Evolutionary conservation across 1,284 basidiomycete species (phyloP).

Genomic region (Sporisorium sorghi): DNA sequence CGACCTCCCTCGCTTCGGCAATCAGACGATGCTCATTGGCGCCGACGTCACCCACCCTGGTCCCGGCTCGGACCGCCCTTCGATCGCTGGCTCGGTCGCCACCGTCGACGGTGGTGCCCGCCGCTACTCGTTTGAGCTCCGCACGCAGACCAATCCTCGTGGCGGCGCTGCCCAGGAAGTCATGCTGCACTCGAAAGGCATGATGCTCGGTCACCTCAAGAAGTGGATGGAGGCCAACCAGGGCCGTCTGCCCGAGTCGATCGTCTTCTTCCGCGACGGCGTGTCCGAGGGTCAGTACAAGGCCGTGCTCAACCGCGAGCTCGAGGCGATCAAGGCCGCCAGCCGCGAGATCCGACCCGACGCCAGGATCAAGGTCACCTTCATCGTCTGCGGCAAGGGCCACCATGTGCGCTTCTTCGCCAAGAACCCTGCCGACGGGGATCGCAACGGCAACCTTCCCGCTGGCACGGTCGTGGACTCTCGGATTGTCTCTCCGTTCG

Average conservation of each 20-base stretch:
- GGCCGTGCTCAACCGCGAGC: constrained; percentile 70
- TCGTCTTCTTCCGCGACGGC: constrained; percentile 72
- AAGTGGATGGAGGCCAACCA: constrained; percentile 57
- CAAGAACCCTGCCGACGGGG: constrained; percentile 60
- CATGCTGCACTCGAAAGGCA: constrained; percentile 63
- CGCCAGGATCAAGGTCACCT: constrained; percentile 67
- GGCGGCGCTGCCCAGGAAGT: constrained; percentile 65
- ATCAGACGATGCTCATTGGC: constrained; percentile 71
- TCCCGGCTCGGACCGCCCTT: constrained; percentile 70
- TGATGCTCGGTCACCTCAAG: constrained; percentile 50
- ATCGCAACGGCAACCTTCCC: constrained; percentile 72
- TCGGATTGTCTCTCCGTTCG: constrained; percentile 70
- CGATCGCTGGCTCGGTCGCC: constrained; percentile 72
- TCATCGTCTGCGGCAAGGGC: constrained; percentile 55
- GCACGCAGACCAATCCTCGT: constrained; percentile 70
- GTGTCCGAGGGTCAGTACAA: constrained; percentile 72
- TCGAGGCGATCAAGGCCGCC: constrained; percentile 67
- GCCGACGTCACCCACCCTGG: constrained; percentile 68
- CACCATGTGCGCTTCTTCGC: constrained; percentile 72
- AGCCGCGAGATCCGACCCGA: constrained; percentile 55
- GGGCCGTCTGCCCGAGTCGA: constrained; percentile 67
- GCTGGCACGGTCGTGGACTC: constrained; percentile 69
- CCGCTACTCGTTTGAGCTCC: constrained; percentile 69
- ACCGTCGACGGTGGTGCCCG: constrained; percentile 69
- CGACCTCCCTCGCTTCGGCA: constrained; percentile 60